Conservation (phyloP, 371 early-diverging fungal genomes). For the Conidiobolus incongruus region DNA sequence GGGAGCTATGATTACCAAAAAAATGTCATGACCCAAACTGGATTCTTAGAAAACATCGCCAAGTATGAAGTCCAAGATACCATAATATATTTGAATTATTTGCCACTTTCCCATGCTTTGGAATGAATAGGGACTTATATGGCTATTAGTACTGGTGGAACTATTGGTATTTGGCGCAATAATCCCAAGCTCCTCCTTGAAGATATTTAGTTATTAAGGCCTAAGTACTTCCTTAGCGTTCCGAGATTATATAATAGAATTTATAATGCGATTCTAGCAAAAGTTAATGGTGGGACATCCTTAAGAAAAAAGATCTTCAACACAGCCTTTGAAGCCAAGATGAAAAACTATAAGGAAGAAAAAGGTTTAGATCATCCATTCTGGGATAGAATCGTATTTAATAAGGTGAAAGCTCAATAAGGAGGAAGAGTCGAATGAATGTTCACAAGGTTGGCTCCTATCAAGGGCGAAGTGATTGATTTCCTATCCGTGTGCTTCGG, state of each 20-base stretch:
- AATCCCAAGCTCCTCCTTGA: constrained; percentile 50
- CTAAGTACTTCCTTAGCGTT: constrained; percentile 66
- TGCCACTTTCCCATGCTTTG: constrained; percentile 65
- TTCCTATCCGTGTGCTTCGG: constrained; percentile 27
- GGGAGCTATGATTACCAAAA: constrained; percentile 29
- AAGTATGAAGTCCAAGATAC: neutral
- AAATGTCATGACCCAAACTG: constrained; percentile 8
- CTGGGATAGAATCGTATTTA: constrained; percentile 62
- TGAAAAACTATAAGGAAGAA: constrained; percentile 19
- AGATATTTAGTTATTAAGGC: constrained; percentile 57
- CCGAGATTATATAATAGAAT: constrained; percentile 85
- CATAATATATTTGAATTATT: constrained; percentile 18
- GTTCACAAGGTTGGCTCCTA: constrained; percentile 46
- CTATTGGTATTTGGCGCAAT: constrained; percentile 67
- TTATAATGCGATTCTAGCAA: constrained; percentile 48
- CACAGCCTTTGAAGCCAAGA: constrained; percentile 20
- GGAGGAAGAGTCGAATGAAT: constrained; percentile 48
- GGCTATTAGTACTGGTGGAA: constrained; percentile 21
- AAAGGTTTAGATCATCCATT: constrained; percentile 27
- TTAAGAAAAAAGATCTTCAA: constrained; percentile 23
- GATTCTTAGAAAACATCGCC: too few relatives aligned
- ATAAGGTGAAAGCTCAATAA: constrained; percentile 36
- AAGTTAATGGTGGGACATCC: constrained; percentile 32
- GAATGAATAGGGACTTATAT: constrained; percentile 7
- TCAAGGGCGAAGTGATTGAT: constrained; percentile 36